Evolutionary conservation across 495 filamentous ascomycete species (phyloP), one percentile per base, ranked within the genome.

Genomic region (Lasiosphaeria miniovina): DNA sequence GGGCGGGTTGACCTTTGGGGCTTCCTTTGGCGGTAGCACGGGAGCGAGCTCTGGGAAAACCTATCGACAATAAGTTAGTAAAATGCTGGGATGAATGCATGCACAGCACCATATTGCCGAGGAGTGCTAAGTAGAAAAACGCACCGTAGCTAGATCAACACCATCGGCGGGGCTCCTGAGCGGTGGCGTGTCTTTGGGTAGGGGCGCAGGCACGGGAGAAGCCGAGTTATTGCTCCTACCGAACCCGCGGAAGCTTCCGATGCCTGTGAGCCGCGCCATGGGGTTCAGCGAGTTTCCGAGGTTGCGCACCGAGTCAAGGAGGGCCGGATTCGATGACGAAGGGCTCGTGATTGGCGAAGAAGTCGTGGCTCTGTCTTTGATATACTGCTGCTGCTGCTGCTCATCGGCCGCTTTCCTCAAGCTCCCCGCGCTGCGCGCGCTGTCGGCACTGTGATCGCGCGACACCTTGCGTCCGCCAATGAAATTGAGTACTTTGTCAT

Each of bases 241-340:
- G 62, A 96, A 96, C 9, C 84, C 87, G 43, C 87, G 81, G 65
- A 93, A 85, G 62, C 86, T 77, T 51, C 77, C 76, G 74, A 93
- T 86, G 17, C 87, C 82, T 3, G 79, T 76, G 36, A 96, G 83
- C 52, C 90, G 82, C 49, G 87, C 91, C 62, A 97, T 84, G 0
- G 92, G 92, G 62, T 96, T 96, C 11, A 96, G 75, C 3, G 88
- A 86, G 65, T 82, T 94, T 24, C 90, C 88, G 36, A 96, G 82
- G 63, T 84, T 90, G n/a, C 89, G 84, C 83, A 95, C 86, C 2
- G 88, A 90, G 63, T 94, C 91, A 1, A 93, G 80, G 10, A 83
- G 65, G 4, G 90, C 88, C 43, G 82, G 79, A 52, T 77, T 82
- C 12, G 74, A 64, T 14, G 83, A 79, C 31, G 74, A 68, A 3